Evolutionary conservation across 305 asterid species (phyloP).

Genomic region (Fraxinus latifolia): DNA sequence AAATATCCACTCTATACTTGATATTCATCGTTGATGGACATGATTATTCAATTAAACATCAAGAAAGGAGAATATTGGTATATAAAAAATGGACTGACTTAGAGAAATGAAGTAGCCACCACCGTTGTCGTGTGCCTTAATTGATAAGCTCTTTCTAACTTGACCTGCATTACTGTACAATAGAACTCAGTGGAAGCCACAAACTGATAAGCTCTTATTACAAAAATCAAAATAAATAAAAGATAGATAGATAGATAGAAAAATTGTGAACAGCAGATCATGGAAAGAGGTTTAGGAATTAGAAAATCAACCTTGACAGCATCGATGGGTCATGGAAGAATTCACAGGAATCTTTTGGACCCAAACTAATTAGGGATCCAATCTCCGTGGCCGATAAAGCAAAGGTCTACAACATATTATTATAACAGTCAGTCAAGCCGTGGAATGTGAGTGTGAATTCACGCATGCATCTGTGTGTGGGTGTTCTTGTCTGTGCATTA

Average conservation of each 20-base stretch:
- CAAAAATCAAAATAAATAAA: neutral
- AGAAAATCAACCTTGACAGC: slow-evolving; percentile 61
- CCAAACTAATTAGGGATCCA: slow-evolving; percentile 77
- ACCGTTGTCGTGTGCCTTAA: slow-evolving; percentile 69
- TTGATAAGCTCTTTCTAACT: slow-evolving; percentile 76
- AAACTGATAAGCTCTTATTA: neutral
- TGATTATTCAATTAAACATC: slow-evolving; percentile 5
- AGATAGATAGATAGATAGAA: neutral
- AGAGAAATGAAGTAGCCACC: slow-evolving; percentile 72
- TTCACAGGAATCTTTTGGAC: slow-evolving; percentile 66
- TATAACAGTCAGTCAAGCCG: slow-evolving; percentile 18
- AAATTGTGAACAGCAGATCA: slow-evolving; percentile 3
- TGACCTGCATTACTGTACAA: slow-evolving; percentile 79
- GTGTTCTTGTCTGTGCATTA: neutral
- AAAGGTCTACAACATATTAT: slow-evolving; percentile 46
- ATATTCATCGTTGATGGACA: neutral
- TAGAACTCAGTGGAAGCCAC: slow-evolving; percentile 21
- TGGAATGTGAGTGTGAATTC: neutral
- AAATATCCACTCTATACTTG: neutral
- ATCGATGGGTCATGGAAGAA: slow-evolving; percentile 90
- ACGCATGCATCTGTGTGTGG: neutral
- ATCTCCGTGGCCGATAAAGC: slow-evolving; percentile 85
- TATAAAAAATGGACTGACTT: slow-evolving; percentile 46
- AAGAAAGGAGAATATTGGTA: neutral
- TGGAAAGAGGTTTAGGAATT: neutral